Evolutionary conservation across 1,139 yeast species (phyloP), one percentile per base, ranked within the genome.

Genomic region (Pichia sorboxylosa): DNA sequence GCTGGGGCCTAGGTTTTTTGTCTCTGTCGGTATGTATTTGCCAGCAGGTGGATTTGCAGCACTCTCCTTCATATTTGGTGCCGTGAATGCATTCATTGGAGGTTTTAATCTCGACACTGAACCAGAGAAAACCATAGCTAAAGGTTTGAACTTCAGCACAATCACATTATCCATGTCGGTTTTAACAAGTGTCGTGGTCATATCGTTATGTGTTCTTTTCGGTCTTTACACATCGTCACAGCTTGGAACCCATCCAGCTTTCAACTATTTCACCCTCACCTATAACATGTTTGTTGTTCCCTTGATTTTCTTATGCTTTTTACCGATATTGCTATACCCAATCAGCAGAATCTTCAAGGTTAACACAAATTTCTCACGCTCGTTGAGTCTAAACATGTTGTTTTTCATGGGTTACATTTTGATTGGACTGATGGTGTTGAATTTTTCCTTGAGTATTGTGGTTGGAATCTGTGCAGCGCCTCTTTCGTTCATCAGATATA

Each of bases 21-120:
- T 90, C 13, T 83, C 95, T 4, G 87, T 92, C 45, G 97, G 95
- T 2, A 84, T 94, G 14, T 92, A 87, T 50, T 62, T 92, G 33
- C 98, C 97, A 1, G 66, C 92, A 2, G 94, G 94, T 0, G 76
- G 80, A 31, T 59, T 82, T 17, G 58, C 81, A 7, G 81, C 93
- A 1, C 67, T 71, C 8, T 59, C 85, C 5, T 87, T 71, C 61
- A 75, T 85, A 0, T 44, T 85, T 24, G 73, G 84, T 47, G 70
- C 95, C 1, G 57, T 82, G 28, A 71, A 80, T 44, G 58, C 73
- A 13, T 50, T 75, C 26, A 49, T 81, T 31, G 69, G 68, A 37
- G 63, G 69, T 32, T 39, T 41, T 27, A 46, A 51, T 35, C 9
- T 22, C 6, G 17, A 29, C 6, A n/a, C 22, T 9, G 24, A 35